phyloP scores from a whole-genome alignment of 148 eudicot species.

The Chenopodium album region DNA sequence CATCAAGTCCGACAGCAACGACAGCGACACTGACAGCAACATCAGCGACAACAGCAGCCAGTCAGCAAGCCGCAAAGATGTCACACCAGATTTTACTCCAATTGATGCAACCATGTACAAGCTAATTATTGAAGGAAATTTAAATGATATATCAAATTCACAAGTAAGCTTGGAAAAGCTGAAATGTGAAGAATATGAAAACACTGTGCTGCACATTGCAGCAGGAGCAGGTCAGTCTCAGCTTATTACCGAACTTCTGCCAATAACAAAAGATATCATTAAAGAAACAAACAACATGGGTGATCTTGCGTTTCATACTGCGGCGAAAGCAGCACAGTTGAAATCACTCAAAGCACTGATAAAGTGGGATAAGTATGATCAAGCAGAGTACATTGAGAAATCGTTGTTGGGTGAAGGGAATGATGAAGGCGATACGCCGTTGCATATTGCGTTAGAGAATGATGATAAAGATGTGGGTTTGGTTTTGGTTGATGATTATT shows the following conservation, averaged over 20 bases:
- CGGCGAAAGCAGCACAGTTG: constrained; percentile 14
- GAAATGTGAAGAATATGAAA: constrained; percentile 32
- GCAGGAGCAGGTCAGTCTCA: constrained; percentile 21
- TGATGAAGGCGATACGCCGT: constrained; percentile 17
- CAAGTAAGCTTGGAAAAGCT: constrained; percentile 14
- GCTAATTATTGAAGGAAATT: constrained; percentile 1
- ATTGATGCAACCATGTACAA: constrained; percentile 13
- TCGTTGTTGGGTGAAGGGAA: background rate
- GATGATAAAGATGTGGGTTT: background rate
- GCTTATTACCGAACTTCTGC: constrained; percentile 13
- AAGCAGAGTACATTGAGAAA: background rate
- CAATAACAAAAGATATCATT: background rate
- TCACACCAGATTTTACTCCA: background rate
- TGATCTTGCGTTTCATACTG: constrained; percentile 27
- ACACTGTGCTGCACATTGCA: constrained; percentile 36
- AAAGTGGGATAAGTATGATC: background rate
- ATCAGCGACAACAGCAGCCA: background rate
- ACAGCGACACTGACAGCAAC: background rate
- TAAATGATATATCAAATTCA: background rate
- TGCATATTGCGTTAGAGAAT: constrained; percentile 27
- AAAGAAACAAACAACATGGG: constrained; percentile 4
- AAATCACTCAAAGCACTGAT: background rate
- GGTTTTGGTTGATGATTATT: constrained; percentile 16
- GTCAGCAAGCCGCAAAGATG: background rate
- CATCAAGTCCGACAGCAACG: background rate